Evolutionary conservation across 805 yeast species (phyloP).

Genomic region (Candida taoyuanica): DNA sequence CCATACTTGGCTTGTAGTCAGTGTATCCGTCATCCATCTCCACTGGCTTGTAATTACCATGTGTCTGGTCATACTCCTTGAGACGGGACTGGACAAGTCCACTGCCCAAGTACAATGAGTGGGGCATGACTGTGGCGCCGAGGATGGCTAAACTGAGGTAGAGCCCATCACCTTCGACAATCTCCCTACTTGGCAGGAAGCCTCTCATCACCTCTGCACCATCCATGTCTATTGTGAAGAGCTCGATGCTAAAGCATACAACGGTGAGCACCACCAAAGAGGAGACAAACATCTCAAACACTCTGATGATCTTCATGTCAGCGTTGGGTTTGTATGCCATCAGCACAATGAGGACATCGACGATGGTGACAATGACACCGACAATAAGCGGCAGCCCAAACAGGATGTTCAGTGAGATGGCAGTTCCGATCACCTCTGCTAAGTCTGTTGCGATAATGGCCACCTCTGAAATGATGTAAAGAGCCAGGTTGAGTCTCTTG

Average conservation of each 20-base stretch:
- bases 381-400: constrained; percentile 72
- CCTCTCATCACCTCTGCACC: constrained; percentile 66
- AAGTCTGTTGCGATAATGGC: constrained; percentile 95
- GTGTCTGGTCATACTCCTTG: constrained; percentile 66
- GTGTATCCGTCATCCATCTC: constrained; percentile 30
- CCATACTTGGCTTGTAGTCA: constrained; percentile 70
- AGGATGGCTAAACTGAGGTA: constrained; percentile 79
- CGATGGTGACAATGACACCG: constrained; percentile 81
- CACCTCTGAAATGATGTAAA: constrained; percentile 78
- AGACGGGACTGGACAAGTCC: constrained; percentile 85
- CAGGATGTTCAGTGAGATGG: constrained; percentile 83
- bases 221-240: constrained; percentile 58
- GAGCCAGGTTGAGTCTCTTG: constrained; percentile 47
- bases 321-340: constrained; percentile 87
- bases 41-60: constrained; percentile 50
- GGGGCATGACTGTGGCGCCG: constrained; percentile 97
- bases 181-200: constrained; percentile 48
- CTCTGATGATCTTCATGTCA: constrained; percentile 68
- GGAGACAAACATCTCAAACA: constrained; percentile 80
- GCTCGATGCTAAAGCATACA: constrained; percentile 75
- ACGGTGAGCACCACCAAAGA: constrained; percentile 76
- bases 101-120: constrained; percentile 80
- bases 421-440: constrained; percentile 98
- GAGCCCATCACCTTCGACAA: constrained; percentile 60
- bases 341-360: constrained; percentile 81